A percentile compares a stretch with the other conserved stretches of the same genome.
phyloP scores from a whole-genome alignment of 164 flowering plant species.

The Chloranthus sessilifolius region DNA sequence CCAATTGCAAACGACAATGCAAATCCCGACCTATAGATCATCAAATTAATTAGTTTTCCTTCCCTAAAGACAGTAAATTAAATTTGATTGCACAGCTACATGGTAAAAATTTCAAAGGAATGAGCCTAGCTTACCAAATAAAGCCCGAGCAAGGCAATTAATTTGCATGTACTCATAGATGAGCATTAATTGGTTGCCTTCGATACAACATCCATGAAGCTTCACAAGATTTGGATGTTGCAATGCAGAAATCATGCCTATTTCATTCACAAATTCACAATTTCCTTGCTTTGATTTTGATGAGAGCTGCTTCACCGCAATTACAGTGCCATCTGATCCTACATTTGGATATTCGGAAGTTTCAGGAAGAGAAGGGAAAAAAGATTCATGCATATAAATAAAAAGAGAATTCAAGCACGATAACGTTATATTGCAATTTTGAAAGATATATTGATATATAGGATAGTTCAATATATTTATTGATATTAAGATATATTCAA shows the following conservation, averaged over 20 bases:
- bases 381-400: too few relatives aligned
- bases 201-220: slow-evolving; percentile 50
- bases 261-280: slow-evolving; percentile 58
- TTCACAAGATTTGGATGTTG: slow-evolving; percentile 57
- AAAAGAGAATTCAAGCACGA: too few relatives aligned
- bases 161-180: slow-evolving; percentile 55
- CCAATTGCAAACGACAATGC: slow-evolving; percentile 26
- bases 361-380: too few relatives aligned
- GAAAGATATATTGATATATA: too few relatives aligned
- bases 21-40: slow-evolving; percentile 30
- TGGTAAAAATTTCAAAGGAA: neutral
- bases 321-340: slow-evolving; percentile 58
- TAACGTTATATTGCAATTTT: too few relatives aligned
- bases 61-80: too few relatives aligned
- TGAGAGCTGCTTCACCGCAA: slow-evolving; percentile 63
- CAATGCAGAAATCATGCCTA: slow-evolving; percentile 49
- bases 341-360: too few relatives aligned
- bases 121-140: slow-evolving; percentile 51
- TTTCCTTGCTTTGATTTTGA: slow-evolving; percentile 54
- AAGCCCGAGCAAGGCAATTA: slow-evolving; percentile 44
- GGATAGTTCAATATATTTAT: too few relatives aligned
- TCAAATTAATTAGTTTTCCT: too few relatives aligned
- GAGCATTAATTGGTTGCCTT: slow-evolving; percentile 43
- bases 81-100: neutral
- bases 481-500: too few relatives aligned